These are phyloP conservation scores for Candida boleticola DNA, from an alignment of 805 yeast species.

Conservation along the genomic window DNA sequence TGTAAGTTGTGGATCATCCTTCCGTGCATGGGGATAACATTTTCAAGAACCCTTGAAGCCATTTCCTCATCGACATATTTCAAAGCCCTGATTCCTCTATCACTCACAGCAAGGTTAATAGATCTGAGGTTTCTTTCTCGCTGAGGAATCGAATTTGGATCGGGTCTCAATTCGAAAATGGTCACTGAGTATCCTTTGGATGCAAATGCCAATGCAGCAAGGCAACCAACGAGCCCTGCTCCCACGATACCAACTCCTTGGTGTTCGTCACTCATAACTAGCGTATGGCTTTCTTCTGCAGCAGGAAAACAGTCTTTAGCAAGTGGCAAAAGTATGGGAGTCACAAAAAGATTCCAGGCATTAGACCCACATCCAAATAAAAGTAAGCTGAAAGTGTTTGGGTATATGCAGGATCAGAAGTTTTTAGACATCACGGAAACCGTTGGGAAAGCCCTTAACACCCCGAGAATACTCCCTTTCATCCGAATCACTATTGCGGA, in stretches of 20 bases:
- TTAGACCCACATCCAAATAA: too few species aligned
- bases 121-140: slow-evolving; percentile 54
- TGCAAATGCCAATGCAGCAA: slow-evolving; percentile 78
- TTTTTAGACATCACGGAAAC: too few species aligned
- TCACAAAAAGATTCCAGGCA: too few species aligned
- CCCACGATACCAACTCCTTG: slow-evolving; percentile 62
- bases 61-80: slow-evolving; percentile 57
- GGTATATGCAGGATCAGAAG: too few species aligned
- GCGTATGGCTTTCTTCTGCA: too few species aligned
- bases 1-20: slow-evolving; percentile 78
- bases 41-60: slow-evolving; percentile 52
- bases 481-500: too few species aligned
- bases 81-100: slow-evolving; percentile 75
- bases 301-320: too few species aligned
- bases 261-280: slow-evolving; percentile 1
- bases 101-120: slow-evolving; percentile 85
- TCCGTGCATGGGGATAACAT: slow-evolving; percentile 82
- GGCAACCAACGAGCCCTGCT: slow-evolving; percentile 87
- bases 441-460: too few species aligned
- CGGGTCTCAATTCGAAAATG: slow-evolving; percentile 67
- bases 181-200: slow-evolving; percentile 70
- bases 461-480: too few species aligned
- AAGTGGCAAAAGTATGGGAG: too few species aligned
- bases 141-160: slow-evolving; percentile 41
- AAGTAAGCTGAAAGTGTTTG: too few species aligned